Percentiles rank a stretch among this genome's conserved stretches.
phyloP scores from a whole-genome alignment of 345 rosid genomes.

The Isatis tinctoria region DNA sequence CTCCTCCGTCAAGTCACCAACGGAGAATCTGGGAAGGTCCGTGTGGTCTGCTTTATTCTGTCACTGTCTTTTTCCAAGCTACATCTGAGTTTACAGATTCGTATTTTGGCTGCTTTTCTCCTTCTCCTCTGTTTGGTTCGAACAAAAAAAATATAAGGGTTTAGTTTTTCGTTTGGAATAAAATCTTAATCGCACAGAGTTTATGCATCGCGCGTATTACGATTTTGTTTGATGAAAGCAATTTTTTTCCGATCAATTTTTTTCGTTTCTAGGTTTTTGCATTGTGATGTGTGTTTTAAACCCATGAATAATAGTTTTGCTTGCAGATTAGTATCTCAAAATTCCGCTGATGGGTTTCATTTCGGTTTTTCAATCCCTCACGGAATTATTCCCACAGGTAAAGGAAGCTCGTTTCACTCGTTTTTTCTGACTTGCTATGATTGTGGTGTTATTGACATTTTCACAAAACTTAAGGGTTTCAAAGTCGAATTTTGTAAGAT shows the following conservation, averaged over 20 bases:
- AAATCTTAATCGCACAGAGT: neutral
- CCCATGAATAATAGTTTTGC: neutral
- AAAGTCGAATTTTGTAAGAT: too few species aligned
- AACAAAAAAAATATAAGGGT: neutral
- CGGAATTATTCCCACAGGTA: slow-evolving; percentile 79
- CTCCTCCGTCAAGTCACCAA: neutral
- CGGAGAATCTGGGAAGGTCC: slow-evolving; percentile 5
- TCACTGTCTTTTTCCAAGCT: too few species aligned
- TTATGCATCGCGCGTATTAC: neutral
- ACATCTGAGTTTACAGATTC: neutral
- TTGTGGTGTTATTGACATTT: neutral
- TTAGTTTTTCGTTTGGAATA: neutral
- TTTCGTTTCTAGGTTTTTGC: neutral
- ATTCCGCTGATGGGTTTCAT: slow-evolving; percentile 48
- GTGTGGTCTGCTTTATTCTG: neutral
- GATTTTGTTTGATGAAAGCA: neutral
- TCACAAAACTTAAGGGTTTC: neutral
- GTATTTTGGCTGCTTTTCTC: neutral
- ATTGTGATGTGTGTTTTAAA: neutral
- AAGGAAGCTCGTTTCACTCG: neutral
- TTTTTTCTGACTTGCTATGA: neutral
- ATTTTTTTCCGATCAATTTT: neutral
- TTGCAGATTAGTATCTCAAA: neutral
- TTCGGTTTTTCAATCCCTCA: slow-evolving; percentile 48
- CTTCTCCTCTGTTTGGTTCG: too few species aligned